Base-by-base conservation (phyloP, 441 rosid species). In the Corymbia calophylla region DNA sequence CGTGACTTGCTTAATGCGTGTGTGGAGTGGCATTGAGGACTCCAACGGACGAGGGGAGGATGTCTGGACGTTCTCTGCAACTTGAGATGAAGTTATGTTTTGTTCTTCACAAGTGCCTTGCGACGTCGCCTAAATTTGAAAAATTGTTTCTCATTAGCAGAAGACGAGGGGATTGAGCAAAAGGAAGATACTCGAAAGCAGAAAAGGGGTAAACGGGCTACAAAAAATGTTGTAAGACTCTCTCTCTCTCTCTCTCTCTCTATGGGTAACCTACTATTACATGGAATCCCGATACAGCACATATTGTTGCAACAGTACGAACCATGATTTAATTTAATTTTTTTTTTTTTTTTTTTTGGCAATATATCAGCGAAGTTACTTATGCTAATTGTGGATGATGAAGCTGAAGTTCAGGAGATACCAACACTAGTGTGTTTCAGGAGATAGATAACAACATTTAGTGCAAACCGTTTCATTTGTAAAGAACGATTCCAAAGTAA, bases 151-250 rank as follows among this genome's bases (percentile, higher is more conserved):
- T 68, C 86, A 54, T 35, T 90, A 90, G 70, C 94, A 97, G 99
- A 96, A 89, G 98, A 97, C 82, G 97, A 95, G 90, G 53, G 64
- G 10, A 90, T 90, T 89, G 94, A 92, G 87, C 88, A 81, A 81
- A 96, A 94, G 94, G 95, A 92, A 60, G 86, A 92, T 29, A 91
- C 92, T 68, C 89, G 95, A 92, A 97, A 90, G 92, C 93, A 94
- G 90, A 96, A 93, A 92, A 93, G 95, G 88, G 93, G 88, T 89
- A 91, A 92, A 89, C 44, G 86, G 51, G 60, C 90, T 77, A 86
- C 90, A 49, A 88, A 91, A 92, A 93, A 86, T 90, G 95, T 94
- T 89, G 97, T 93, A 87, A 90, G 64, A 68, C 48, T 85, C 44
- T 62, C n/a, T 66, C 10, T n/a, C 5, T 3, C 21, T 44, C 51